These are phyloP conservation scores for Lophiostoma macrostomum DNA, from an alignment of 495 filamentous ascomycete genomes.

Conservation along the genomic window DNA sequence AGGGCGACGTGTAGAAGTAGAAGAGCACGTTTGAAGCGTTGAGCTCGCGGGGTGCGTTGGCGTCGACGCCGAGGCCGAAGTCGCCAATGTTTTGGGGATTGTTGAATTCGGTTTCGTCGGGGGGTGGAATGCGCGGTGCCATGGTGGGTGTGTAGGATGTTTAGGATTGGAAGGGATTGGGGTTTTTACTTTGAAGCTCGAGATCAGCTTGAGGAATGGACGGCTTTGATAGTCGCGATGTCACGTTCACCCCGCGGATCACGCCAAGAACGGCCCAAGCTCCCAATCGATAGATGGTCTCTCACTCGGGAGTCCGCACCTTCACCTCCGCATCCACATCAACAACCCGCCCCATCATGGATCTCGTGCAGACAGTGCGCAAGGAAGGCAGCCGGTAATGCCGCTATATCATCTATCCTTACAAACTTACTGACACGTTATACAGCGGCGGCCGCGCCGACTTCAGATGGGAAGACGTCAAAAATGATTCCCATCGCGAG, in stretches of 20 bases:
- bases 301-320: neutral
- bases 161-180: neutral
- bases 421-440: constrained; percentile 16
- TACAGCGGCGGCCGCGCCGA: constrained; percentile 79
- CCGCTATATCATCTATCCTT: neutral
- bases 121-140: neutral
- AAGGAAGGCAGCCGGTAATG: constrained; percentile 83
- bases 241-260: too few relatives aligned
- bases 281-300: constrained; percentile 1
- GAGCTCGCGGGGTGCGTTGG: too few relatives aligned
- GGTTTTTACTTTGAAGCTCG: neutral
- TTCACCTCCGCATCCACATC: neutral
- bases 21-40: constrained; percentile 57
- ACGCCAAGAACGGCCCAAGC: too few relatives aligned
- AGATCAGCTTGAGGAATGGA: neutral
- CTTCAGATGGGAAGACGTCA: constrained; percentile 96
- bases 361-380: constrained; percentile 86
- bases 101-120: neutral
- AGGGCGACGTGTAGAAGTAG: constrained; percentile 87
- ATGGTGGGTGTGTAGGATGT: neutral
- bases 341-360: constrained; percentile 57
- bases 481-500: constrained; percentile 80
- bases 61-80: too few relatives aligned
- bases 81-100: too few relatives aligned
- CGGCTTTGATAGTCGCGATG: neutral